A percentile compares a stretch with the other conserved stretches of the same genome.
Conservation (phyloP, 164 flowering plant species). For the Aristolochia contorta region DNA sequence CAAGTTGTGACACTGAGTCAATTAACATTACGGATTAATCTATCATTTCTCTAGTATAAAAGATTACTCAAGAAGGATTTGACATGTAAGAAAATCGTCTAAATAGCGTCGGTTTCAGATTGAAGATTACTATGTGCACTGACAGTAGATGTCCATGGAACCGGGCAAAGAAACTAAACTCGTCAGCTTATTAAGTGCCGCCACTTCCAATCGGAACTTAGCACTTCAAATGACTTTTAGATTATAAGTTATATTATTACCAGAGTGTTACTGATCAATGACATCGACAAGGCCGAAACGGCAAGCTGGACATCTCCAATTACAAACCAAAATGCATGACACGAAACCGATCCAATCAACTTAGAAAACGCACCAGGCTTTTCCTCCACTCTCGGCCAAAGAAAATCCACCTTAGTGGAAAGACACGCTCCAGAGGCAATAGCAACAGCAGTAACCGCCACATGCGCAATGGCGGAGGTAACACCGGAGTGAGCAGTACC, state of each 20-base stretch:
- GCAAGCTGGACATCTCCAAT: background rate
- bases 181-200: background rate
- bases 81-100: too few species aligned
- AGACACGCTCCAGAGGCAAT: constrained; percentile 95
- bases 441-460: constrained; percentile 85
- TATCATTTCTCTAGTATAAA: too few species aligned
- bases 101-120: too few species aligned
- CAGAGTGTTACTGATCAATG: background rate
- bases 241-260: background rate
- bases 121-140: too few species aligned
- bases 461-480: constrained; percentile 69
- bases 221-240: background rate
- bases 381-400: constrained; percentile 77
- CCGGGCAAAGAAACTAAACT: too few species aligned
- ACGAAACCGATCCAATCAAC: background rate
- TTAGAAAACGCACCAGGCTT: constrained; percentile 42
- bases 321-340: background rate
- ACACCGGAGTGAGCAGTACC: constrained; percentile 74
- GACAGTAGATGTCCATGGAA: too few species aligned
- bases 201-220: background rate
- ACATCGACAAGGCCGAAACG: background rate
- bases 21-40: too few species aligned
- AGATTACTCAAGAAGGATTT: too few species aligned
- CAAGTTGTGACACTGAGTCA: too few species aligned
- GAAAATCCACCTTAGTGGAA: constrained; percentile 79